Evolutionary conservation across 345 rosid genomes (phyloP), one percentile per base, ranked within the genome.

Genomic region (Salix viminalis): DNA sequence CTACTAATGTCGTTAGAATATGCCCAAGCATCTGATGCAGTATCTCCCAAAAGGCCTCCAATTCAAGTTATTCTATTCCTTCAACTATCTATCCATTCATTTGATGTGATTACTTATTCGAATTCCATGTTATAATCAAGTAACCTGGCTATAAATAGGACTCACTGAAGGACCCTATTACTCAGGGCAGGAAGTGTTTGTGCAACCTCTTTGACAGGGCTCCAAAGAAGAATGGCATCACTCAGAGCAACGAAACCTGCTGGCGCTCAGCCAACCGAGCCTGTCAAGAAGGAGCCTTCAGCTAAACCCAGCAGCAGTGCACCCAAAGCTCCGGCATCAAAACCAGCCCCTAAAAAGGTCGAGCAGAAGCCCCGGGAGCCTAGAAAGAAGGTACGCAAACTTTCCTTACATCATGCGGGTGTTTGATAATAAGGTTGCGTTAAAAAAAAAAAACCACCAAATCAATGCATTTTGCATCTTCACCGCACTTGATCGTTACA

Each of bases 171-270:
- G 24, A 21, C 7, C 10, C 50, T 4, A 23, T 11, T 11, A 36
- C 39, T 2, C 39, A 79, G 68, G 42, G 75, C 69, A 61, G 66
- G 69, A 44, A 75, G n/a, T 42, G 60, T 65, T 50, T 50, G 39
- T 65, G 39, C 68, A 65, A 23, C 36, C 34, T 42, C 24, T n/a
- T 46, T 36, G 48, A 50, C 21, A 52, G 61, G 69, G 65, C 18
- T 36, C 42, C 44, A 14, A 61, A 23, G 26, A 23, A 67, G 21
- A 52, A 84, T 90, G 93, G 87, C 93, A 77, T 90, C 91, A 62
- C 11, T 81, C 69, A 88, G 88, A 78, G 79, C 85, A 66, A 89
- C 78, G 75, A 89, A 89, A 81, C 87, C 91, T n/a, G 80, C 44
- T 65, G 79, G 79, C 34, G 24, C 83, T 65, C 84, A 80, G 23